phyloP scores from a whole-genome alignment of 805 yeast genomes.

The Grigorovia transvaalensis region DNA sequence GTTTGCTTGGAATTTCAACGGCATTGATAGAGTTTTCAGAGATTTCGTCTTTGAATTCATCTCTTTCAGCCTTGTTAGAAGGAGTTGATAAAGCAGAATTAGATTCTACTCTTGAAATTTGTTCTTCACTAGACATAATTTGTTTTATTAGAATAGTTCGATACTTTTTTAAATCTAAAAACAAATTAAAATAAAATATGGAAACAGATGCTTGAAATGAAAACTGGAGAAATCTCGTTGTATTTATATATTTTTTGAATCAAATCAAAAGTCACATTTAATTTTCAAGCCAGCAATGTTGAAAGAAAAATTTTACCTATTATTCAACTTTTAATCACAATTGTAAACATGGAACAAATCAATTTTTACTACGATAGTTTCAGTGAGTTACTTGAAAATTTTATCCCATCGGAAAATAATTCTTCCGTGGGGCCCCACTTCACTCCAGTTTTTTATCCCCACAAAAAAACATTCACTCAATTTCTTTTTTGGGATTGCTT shows the following conservation, averaged over 20 bases:
- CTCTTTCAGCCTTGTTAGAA: constrained; percentile 24
- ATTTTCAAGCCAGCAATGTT: background rate
- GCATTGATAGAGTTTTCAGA: background rate
- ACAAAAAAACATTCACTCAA: background rate
- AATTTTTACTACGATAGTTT: background rate
- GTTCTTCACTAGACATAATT: constrained; percentile 4
- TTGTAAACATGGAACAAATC: background rate
- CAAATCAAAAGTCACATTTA: background rate
- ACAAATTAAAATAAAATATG: background rate
- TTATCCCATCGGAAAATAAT: background rate
- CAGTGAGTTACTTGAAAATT: background rate
- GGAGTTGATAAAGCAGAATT: constrained; percentile 21
- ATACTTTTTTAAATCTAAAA: too few species aligned
- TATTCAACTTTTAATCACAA: background rate
- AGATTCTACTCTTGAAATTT: constrained; percentile 6
- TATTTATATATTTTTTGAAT: constrained; percentile 7
- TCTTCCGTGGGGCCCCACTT: background rate
- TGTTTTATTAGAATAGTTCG: background rate
- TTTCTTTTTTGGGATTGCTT: background rate
- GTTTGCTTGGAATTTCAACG: constrained; percentile 26
- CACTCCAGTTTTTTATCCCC: background rate
- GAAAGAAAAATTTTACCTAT: background rate
- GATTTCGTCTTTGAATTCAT: constrained; percentile 14
- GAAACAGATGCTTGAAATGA: constrained; percentile 1
- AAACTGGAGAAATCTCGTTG: constrained; percentile 1